Conservation (phyloP, 208 protist species). For the Trypanosoma boissoni region DNA sequence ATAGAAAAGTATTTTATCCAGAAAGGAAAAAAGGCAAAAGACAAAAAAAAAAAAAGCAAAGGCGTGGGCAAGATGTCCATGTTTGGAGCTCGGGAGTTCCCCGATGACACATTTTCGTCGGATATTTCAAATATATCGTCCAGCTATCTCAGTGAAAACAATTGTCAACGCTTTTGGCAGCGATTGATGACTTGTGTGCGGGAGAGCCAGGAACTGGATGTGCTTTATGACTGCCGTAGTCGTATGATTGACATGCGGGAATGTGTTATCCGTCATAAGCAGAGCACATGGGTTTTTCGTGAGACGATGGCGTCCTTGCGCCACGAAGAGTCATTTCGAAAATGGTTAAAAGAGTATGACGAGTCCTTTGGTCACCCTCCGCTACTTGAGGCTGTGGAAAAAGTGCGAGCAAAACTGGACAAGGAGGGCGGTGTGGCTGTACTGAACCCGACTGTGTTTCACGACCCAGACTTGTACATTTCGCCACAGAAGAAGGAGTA, state of each 20-base stretch:
- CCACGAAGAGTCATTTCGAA: slow-evolving; percentile 59
- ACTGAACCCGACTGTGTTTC: slow-evolving; percentile 82
- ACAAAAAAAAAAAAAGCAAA: background rate
- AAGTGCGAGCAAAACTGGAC: slow-evolving; percentile 52
- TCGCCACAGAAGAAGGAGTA: slow-evolving; percentile 19
- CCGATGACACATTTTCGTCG: slow-evolving; percentile 55
- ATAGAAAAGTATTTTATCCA: background rate
- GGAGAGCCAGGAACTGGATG: slow-evolving; percentile 83
- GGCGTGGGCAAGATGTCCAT: slow-evolving; percentile 63
- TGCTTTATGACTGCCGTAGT: slow-evolving; percentile 86
- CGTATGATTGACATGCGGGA: slow-evolving; percentile 81
- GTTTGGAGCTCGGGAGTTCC: slow-evolving; percentile 65
- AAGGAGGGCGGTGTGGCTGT: slow-evolving; percentile 70
- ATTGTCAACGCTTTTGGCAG: slow-evolving; percentile 81
- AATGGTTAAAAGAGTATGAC: slow-evolving; percentile 76
- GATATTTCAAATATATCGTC: slow-evolving; percentile 53
- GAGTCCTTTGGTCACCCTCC: slow-evolving; percentile 77
- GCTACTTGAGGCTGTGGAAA: slow-evolving; percentile 74
- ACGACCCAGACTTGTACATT: slow-evolving; percentile 81
- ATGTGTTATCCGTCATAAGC: slow-evolving; percentile 78
- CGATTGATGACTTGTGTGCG: slow-evolving; percentile 80
- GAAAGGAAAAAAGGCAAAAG: background rate
- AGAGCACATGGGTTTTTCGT: slow-evolving; percentile 80
- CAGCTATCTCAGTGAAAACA: slow-evolving; percentile 67
- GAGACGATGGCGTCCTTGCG: slow-evolving; percentile 80